Base-by-base conservation (phyloP, 2,329 filamentous ascomycete genomes). In the Magnaporthiopsis incrustans region DNA sequence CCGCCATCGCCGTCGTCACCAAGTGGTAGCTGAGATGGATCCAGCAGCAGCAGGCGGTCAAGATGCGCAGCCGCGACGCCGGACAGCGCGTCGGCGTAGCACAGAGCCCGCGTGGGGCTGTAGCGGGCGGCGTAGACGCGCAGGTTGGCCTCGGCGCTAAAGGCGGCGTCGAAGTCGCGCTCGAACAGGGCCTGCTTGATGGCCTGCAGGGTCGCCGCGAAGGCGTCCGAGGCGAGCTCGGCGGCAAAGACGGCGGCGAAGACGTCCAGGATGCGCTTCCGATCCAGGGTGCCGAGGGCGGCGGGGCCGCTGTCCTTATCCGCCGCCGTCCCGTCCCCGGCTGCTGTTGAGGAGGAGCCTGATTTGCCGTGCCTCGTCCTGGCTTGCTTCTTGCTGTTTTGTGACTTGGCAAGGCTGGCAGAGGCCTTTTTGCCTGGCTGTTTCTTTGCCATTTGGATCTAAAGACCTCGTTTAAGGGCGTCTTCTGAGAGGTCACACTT, bases 71-170 rank as follows among this genome's bases (percentile, higher is more conserved):
- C 30, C 30, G 67, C 66, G 15, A 85, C 71, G 10, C 70, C 71
- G 61, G 74, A 65, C 53, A 89, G 74, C n/a, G 87, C 76, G 3
- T 77, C 72, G n/a, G 86, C 80, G 76, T 98, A 98, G 67, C 89
- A 91, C 63, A 98, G 77, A 0, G 92, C 90, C 63, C 95, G 82
- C 63, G 90, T 89, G 1, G 94, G 91, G 75, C 92, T 97, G 93
- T 94, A 99, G 70, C 95, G 81, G 63, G 91, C 85, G 11, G 92
- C 91, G 78, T 99, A 99, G 12, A 89, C 90, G 66, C 89, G 85
- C 25, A 97, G 82, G 69, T 89, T 84, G 59, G 89, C 85, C 64
- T 85, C 81, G 59, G 81, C 81, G 0, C 86, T 87, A 77, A 98
- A 99, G 0, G 94, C 94, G 22, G 80, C 78, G 15, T 82, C 81